Evolutionary conservation across 177 flowering plant species (phyloP), one percentile per base, ranked within the genome.

Genomic region (Vitis hybrid): DNA sequence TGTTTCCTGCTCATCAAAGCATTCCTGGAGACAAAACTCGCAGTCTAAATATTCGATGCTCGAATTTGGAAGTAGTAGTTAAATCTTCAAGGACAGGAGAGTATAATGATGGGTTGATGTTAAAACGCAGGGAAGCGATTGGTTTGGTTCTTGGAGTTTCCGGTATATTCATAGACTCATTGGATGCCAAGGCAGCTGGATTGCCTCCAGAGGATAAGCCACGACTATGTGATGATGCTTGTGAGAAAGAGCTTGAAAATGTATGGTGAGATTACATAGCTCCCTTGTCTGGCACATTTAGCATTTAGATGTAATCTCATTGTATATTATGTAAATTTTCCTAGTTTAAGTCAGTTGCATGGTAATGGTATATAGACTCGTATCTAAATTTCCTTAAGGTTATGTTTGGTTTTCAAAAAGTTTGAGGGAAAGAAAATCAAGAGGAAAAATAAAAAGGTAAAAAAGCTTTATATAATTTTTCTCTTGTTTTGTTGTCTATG

Each of bases 201-300:
- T 82, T 95, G 83, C 98, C 98, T 4, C 91, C 91, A 20, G 98
- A 93, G 72, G 82, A 95, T 31, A 91, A 88, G 77, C 92, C 96
- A 55, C 85, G 52, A 67, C 76, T 91, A 45, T 95, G 99, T 76
- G 98, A 95, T 70, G 85, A 80, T 29, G 67, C 74, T 7, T 95
- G 99, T 71, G 92, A 85, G 80, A 89, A 89, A 77, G 90, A 90
- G 86, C 93, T 95, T 87, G 98, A 95, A 95, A 95, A 95, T 95
- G 98, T 95, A 95, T 87, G 96, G 96, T 91, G 97, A 95, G 99
- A 84, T 82, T 82, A 59, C 83, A 63, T 72, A 67, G 14, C 73
- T 77, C 77, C 73, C 76, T 54, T n/a, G 49, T 63, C 61, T 65
- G 26, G 50, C 11, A 13, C 15, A 49, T 71, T 65, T 63, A 11